phyloP scores from a whole-genome alignment of 2,329 filamentous ascomycete species.

The Sclerotinia trifoliorum region DNA sequence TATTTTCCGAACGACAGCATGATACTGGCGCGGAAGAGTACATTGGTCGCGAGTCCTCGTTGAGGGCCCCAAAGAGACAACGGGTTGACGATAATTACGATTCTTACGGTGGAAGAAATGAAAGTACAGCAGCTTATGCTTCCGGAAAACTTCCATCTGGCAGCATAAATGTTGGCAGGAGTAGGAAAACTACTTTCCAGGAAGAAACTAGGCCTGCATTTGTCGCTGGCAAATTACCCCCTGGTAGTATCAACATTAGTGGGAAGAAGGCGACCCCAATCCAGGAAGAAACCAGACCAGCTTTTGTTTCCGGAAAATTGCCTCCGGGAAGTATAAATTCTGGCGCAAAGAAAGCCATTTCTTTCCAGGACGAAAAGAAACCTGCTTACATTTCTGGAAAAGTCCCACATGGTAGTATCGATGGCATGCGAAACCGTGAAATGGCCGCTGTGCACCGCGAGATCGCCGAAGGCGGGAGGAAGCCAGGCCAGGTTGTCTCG shows the following conservation, averaged over 20 bases:
- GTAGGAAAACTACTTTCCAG: slow-evolving; percentile 24
- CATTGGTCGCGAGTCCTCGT: slow-evolving; percentile 33
- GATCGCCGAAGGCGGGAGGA: slow-evolving; percentile 40
- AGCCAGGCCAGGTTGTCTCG: slow-evolving; percentile 70
- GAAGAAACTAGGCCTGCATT: slow-evolving; percentile 27
- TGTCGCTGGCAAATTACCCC: slow-evolving; percentile 41
- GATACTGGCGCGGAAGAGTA: slow-evolving; percentile 37
- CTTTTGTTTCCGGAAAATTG: slow-evolving; percentile 40
- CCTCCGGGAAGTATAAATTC: slow-evolving; percentile 41
- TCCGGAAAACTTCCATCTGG: slow-evolving; percentile 43
- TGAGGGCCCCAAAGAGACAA: slow-evolving; percentile 47
- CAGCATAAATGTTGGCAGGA: slow-evolving; percentile 33
- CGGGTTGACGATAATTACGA: slow-evolving; percentile 40
- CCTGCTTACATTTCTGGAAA: slow-evolving; percentile 37
- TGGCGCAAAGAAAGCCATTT: slow-evolving; percentile 30
- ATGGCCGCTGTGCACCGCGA: slow-evolving; percentile 24
- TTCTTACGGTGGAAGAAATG: slow-evolving; percentile 26
- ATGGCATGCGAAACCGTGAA: slow-evolving; percentile 35
- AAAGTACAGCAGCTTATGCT: slow-evolving; percentile 30
- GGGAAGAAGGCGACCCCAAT: slow-evolving; percentile 28
- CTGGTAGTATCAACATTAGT: slow-evolving; percentile 38
- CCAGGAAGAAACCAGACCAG: slow-evolving; percentile 27
- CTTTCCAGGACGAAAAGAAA: slow-evolving; percentile 30
- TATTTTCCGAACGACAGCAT: slow-evolving; percentile 35
- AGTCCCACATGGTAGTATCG: slow-evolving; percentile 34